Evolutionary conservation across 768 basidiomycete genomes (phyloP), one percentile per base, ranked within the genome.

Genomic region (Symmetrospora coprosmae): DNA sequence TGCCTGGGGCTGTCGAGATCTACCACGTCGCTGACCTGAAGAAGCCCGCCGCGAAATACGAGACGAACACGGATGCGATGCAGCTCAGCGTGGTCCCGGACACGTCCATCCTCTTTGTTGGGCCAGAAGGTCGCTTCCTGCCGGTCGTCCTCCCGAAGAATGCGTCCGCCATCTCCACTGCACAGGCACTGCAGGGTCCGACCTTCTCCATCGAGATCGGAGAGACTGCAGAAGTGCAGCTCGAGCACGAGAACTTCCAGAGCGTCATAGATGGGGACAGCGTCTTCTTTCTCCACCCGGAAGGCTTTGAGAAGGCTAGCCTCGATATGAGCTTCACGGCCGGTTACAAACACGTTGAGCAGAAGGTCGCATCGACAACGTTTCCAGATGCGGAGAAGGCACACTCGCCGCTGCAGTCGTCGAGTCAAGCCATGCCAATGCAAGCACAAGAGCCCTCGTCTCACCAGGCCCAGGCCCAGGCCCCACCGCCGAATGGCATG

Each of bases 221-320:
- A 3, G 3, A 9, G 4, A 11, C n/a, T 28, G 27, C 45, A 13
- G 13, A 47, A 25, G 27, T 47, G 27, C 3, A 28, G 21, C 27
- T 13, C 4, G 4, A 14, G 5, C 13, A 17, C 4, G 27, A 25
- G n/a, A 33, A 31, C 6, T 25, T 58, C 23, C 41, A 43, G 43
- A 31, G 27, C n/a, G 23, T 31, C 41, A 19, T 9, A 16, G 40
- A 23, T 30, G 43, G 25, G 19, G 19, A 23, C 2, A 31, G 55
- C 8, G 16, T 58, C 4, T 58, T 58, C 33, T 58, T 28, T 28
- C 43, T 58, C 2, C 55, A 58, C 21, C 21, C 55, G 7, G 55
- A 58, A 25, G 55, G 55, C 3, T 58, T 58, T 25, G 55, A 58
- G 17, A 39, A 58, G 43, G 31, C 46, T 11, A 34, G 23, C 25